Conservation (phyloP, 2,329 filamentous ascomycete genomes). For the Pyrenochaeta sp. region DNA sequence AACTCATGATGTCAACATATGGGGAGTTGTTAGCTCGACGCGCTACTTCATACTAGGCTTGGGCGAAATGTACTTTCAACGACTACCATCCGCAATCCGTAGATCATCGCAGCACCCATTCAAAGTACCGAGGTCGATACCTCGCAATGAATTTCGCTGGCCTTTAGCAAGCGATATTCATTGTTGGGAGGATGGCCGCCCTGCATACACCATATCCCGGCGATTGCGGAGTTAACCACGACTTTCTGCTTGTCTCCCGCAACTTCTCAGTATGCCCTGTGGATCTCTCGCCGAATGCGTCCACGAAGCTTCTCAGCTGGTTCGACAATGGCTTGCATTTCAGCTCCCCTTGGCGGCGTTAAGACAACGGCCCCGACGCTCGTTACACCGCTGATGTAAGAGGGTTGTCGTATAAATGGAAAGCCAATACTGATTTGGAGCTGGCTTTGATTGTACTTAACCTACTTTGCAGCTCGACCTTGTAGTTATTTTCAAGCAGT, state of each 20-base stretch:
- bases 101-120: background rate
- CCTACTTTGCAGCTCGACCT: background rate
- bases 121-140: background rate
- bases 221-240: background rate
- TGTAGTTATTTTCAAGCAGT: background rate
- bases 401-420: background rate
- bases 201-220: background rate
- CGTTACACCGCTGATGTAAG: background rate
- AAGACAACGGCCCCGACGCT: background rate
- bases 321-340: background rate
- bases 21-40: background rate
- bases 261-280: background rate
- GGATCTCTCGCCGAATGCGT: background rate
- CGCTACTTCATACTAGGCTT: background rate
- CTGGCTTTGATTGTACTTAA: background rate
- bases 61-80: background rate
- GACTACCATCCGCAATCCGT: background rate
- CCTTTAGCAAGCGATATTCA: background rate
- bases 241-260: background rate
- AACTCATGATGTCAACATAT: slow-evolving; percentile 1
- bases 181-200: no score
- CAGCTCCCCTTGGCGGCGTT: background rate
- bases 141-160: background rate
- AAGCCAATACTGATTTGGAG: background rate
- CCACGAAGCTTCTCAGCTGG: background rate